Evolutionary conservation across 2,329 filamentous ascomycete genomes (phyloP).

Genomic region (Colletotrichum plurivorum): DNA sequence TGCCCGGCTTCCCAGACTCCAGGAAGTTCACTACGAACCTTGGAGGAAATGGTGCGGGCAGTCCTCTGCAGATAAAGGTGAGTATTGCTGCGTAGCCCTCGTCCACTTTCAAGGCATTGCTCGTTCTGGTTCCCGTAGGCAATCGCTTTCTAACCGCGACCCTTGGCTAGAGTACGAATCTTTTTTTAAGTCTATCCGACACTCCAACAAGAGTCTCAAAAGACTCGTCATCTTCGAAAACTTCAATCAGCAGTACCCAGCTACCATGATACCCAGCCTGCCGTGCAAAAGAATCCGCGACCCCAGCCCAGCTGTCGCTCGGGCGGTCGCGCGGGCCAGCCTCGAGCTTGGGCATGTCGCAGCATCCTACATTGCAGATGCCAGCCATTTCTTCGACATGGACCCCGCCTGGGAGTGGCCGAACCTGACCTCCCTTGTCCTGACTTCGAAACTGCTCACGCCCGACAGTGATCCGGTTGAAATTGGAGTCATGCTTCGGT

Average conservation of each 20-base stretch:
- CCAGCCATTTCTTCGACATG: constrained; percentile 47
- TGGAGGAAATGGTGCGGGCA: constrained; percentile 48
- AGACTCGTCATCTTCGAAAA: constrained; percentile 49
- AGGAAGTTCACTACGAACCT: constrained; percentile 50
- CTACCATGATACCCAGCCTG: constrained; percentile 13
- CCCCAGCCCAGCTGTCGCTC: constrained; percentile 41
- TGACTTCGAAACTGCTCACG: constrained; percentile 49
- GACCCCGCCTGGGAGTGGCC: constrained; percentile 47
- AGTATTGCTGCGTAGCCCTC: constrained; percentile 31
- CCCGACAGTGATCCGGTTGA: constrained; percentile 40
- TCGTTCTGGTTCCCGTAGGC: background rate
- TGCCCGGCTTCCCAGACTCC: constrained; percentile 47
- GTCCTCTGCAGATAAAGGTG: constrained; percentile 39
- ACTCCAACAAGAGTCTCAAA: constrained; percentile 38
- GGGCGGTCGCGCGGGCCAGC: constrained; percentile 42
- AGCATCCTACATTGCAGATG: constrained; percentile 47
- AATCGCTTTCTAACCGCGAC: background rate
- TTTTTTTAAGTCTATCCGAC: constrained; percentile 26
- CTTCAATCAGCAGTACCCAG: constrained; percentile 49
- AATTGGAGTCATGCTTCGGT: constrained; percentile 45
- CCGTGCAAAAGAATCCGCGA: constrained; percentile 39
- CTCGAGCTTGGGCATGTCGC: constrained; percentile 45
- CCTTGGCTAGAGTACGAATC: background rate
- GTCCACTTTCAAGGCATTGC: background rate
- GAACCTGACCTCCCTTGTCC: constrained; percentile 48